These are phyloP conservation scores for Fusarium piperis DNA, from an alignment of 2,329 filamentous ascomycete species.

Conservation along the genomic window DNA sequence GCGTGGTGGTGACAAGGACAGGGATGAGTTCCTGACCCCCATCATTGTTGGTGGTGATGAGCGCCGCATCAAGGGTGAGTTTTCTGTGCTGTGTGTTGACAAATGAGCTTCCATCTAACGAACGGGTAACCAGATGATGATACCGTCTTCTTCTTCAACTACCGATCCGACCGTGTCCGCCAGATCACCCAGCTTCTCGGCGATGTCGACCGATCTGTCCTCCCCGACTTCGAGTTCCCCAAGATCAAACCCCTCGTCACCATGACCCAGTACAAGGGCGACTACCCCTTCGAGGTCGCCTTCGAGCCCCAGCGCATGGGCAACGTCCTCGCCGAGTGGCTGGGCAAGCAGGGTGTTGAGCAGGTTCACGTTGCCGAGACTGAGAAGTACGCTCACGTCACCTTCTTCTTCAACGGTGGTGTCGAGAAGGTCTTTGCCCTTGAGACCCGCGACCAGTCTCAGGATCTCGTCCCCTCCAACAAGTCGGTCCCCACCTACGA, in stretches of 20 bases:
- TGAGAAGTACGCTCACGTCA: constrained; percentile 99
- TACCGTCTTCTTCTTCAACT: constrained; percentile 99
- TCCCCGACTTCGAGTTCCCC: constrained; percentile 92
- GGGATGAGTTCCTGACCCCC: constrained; percentile 97
- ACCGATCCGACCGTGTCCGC: constrained; percentile 95
- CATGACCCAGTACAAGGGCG: constrained; percentile 98
- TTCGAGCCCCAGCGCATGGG: constrained; percentile 96
- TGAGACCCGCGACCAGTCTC: constrained; percentile 86
- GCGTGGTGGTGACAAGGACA: constrained; percentile 74
- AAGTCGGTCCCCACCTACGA: constrained; percentile 94
- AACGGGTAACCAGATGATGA: constrained; percentile 74
- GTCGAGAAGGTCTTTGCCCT: constrained; percentile 95
- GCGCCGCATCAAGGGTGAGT: constrained; percentile 80
- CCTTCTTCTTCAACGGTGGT: constrained; percentile 99
- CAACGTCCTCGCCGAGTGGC: constrained; percentile 97
- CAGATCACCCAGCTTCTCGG: constrained; percentile 96
- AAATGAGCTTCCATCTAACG: constrained; percentile 4
- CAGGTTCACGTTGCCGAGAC: constrained; percentile 98
- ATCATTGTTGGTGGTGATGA: constrained; percentile 93
- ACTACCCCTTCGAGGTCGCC: constrained; percentile 91
- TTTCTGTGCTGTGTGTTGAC: background rate
- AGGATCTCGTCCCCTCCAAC: constrained; percentile 85
- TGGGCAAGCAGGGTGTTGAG: constrained; percentile 86
- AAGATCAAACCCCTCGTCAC: constrained; percentile 86
- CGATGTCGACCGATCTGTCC: constrained; percentile 88